Evolutionary conservation across 1,284 basidiomycete genomes (phyloP), one percentile per base, ranked within the genome.

Genomic region (Wallemia mellicola): DNA sequence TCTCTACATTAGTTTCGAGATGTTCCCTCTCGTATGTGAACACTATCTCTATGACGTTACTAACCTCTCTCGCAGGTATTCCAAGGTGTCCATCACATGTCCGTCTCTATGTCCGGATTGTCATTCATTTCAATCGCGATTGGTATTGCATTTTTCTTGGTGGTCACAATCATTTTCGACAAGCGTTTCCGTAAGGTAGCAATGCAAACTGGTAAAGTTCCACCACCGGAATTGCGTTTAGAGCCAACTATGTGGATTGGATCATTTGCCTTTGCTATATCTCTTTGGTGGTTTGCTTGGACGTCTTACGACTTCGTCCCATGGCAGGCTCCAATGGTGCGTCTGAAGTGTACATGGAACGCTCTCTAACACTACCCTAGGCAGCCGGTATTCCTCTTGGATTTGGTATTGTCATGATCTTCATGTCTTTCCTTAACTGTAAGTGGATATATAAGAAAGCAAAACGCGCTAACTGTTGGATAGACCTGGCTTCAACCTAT

Each of bases 341-440:
- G n/a, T n/a, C n/a, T n/a, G n/a, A n/a, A n/a, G n/a, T n/a, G n/a
- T n/a, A n/a, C n/a, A n/a, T n/a, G n/a, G n/a, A n/a, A n/a, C n/a
- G n/a, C n/a, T n/a, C n/a, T n/a, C n/a, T n/a, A n/a, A n/a, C n/a
- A n/a, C n/a, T n/a, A n/a, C n/a, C n/a, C n/a, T n/a, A n/a, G n/a
- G 55, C 55, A 28, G 55, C 55, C 14, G 55, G 55, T 11, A 28
- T 57, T 25, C 55, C 55, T 9, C 27, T 57, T 7, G 55, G 55
- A 27, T 57, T 26, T 25, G 55, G 55, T 11, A 57, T 62, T 32
- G 57, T 59, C 14, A 54, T 60, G n/a, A 62, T 63, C 17, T 65
- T 65, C 61, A 61, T 63, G 2, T 60, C 74, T 28, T 68, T 77
- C 25, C 75, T 75, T 28, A 76, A 77, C 15, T 48, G 22, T n/a